Conservation (phyloP, 1,139 yeast genomes). For the Ogataea hybrid region DNA sequence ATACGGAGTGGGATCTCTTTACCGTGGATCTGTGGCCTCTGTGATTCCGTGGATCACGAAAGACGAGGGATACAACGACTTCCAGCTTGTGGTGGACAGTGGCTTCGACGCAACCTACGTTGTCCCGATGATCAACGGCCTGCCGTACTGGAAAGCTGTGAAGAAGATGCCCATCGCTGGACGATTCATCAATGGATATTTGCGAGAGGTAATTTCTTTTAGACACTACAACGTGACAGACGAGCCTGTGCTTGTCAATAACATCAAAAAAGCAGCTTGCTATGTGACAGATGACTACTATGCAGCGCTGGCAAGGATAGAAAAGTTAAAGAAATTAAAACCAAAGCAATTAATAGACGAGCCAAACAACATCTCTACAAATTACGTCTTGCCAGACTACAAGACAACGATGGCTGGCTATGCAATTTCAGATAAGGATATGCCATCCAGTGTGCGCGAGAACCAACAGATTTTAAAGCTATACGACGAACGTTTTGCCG, state of each 20-base stretch:
- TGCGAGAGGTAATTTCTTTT: conserved; percentile 82
- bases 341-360: conserved; percentile 13
- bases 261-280: conserved; percentile 79
- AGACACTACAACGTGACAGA: conserved; percentile 93
- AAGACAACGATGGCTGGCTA: conserved; percentile 74
- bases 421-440: conserved; percentile 41
- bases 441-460: conserved; percentile 16
- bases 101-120: conserved; percentile 90
- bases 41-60: conserved; percentile 63
- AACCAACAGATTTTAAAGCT: conserved; percentile 58
- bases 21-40: conserved; percentile 62
- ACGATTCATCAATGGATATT: conserved; percentile 71
- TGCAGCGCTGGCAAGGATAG: conserved; percentile 46
- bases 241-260: conserved; percentile 80
- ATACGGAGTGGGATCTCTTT: conserved; percentile 71
- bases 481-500: conserved; percentile 79
- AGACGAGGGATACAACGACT: conserved; percentile 43
- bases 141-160: conserved; percentile 75
- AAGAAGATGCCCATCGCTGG: conserved; percentile 84
- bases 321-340: conserved; percentile 25
- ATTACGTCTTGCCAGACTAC: conserved; percentile 84
- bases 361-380: conserved; percentile 38
- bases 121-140: conserved; percentile 78
- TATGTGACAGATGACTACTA: conserved; percentile 70
- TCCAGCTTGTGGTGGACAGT: conserved; percentile 77